phyloP scores from a whole-genome alignment of 768 basidiomycete genomes.

The Calocybe gangraenosa region DNA sequence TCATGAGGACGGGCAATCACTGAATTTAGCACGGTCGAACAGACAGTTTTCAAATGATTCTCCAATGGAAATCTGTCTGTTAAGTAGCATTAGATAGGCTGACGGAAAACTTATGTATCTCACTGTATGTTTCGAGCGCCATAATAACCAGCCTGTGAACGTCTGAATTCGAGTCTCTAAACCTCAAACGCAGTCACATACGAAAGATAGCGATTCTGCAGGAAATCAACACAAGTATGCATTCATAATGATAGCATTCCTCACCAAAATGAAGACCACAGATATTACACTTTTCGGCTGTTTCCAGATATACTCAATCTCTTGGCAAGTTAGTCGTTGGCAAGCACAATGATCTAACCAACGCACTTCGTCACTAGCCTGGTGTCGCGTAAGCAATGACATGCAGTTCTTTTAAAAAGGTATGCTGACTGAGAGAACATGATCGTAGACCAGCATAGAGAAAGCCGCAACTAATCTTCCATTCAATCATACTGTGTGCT shows the following conservation, averaged over 20 bases:
- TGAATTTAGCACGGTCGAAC: neutral
- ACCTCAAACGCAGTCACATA: neutral
- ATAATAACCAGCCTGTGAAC: constrained; percentile 5
- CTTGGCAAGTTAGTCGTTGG: neutral
- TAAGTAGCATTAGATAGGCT: too few species aligned
- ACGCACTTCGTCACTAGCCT: constrained; percentile 13
- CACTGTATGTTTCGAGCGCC: constrained; percentile 9
- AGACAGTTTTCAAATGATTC: neutral
- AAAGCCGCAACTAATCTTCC: constrained; percentile 8
- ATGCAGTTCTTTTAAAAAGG: neutral
- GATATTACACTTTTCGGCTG: constrained; percentile 9
- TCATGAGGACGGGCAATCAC: neutral
- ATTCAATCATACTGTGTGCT: too few species aligned
- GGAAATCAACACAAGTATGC: neutral
- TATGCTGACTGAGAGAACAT: constrained; percentile 8
- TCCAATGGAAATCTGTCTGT: constrained; percentile 6
- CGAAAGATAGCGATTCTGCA: constrained; percentile 14
- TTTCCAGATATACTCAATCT: constrained; percentile 14
- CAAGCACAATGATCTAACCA: neutral
- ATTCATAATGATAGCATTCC: neutral
- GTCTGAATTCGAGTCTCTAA: neutral
- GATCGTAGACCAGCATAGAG: constrained; percentile 11
- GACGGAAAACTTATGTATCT: too few species aligned
- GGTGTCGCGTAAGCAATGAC: too few species aligned
- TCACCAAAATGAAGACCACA: constrained; percentile 9